phyloP scores from a whole-genome alignment of 2,329 filamentous ascomycete species.

The Fulvia fulva region DNA sequence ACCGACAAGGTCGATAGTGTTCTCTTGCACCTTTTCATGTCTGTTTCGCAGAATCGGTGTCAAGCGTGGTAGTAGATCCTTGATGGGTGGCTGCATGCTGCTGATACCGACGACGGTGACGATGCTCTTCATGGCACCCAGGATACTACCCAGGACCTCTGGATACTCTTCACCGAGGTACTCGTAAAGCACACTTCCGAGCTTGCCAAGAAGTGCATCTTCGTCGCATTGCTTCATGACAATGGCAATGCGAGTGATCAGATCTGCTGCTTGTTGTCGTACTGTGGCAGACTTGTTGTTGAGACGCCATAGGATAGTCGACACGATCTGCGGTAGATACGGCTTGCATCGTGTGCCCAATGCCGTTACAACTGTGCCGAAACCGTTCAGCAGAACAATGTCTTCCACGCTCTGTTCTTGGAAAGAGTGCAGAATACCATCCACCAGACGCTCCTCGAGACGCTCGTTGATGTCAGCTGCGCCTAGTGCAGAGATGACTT shows the following conservation, averaged over 20 bases:
- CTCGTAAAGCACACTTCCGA: conserved; percentile 92
- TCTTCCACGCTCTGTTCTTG: conserved; percentile 98
- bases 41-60: conserved; percentile 98
- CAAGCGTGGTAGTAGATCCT: conserved; percentile 86
- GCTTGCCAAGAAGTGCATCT: conserved; percentile 90
- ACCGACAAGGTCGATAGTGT: conserved; percentile 95
- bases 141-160: conserved; percentile 92
- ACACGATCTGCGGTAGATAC: conserved; percentile 94
- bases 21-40: conserved; percentile 98
- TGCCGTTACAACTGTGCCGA: conserved; percentile 95
- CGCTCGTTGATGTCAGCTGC: conserved; percentile 91
- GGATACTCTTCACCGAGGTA: conserved; percentile 98
- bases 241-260: conserved; percentile 95
- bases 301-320: conserved; percentile 89
- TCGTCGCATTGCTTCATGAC: conserved; percentile 99
- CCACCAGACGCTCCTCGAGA: conserved; percentile 87
- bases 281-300: conserved; percentile 98
- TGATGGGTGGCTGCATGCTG: conserved; percentile 97
- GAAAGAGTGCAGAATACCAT: conserved; percentile 93
- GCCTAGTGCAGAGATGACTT: conserved; percentile 86
- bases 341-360: conserved; percentile 91
- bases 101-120: conserved; percentile 97
- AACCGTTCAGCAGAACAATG: conserved; percentile 92
- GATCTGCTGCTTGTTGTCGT: conserved; percentile 90
- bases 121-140: conserved; percentile 90